Evolutionary conservation across 345 rosid species (phyloP).

Genomic region (Syzygium oleosum): DNA sequence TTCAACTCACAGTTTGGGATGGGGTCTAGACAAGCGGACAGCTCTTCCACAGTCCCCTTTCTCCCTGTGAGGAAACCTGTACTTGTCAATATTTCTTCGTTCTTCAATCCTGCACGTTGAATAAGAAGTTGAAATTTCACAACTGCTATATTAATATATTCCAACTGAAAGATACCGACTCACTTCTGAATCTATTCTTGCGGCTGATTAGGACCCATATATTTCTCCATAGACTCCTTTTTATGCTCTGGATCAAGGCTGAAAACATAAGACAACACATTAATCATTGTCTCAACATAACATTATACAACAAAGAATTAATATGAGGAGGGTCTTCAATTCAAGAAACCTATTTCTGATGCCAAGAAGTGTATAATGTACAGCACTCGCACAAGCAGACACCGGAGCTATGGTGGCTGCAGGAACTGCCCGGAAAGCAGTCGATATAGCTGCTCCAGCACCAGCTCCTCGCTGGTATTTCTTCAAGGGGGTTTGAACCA

Average conservation of each 20-base stretch:
- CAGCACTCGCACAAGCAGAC: constrained; percentile 78
- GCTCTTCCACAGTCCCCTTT: background rate
- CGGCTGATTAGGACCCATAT: constrained; percentile 57
- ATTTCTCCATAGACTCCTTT: constrained; percentile 97
- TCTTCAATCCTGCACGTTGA: background rate
- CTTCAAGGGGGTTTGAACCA: constrained; percentile 72
- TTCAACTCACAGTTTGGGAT: background rate
- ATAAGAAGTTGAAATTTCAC: background rate
- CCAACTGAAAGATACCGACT: background rate
- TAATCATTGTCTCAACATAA: background rate
- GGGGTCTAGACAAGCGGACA: background rate
- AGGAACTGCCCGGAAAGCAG: constrained; percentile 78
- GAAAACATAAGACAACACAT: constrained; percentile 13
- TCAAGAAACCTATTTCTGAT: constrained; percentile 65
- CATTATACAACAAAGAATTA: background rate
- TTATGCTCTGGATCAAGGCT: constrained; percentile 97
- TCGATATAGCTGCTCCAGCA: constrained; percentile 73
- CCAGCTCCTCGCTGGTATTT: constrained; percentile 79
- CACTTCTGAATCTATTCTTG: constrained; percentile 20
- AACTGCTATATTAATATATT: background rate
- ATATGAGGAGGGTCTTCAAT: background rate
- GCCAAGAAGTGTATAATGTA: constrained; percentile 80
- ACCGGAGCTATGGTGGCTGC: constrained; percentile 91
- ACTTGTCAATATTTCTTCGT: background rate
- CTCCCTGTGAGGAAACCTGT: background rate